Evolutionary conservation across 2,329 filamentous ascomycete genomes (phyloP).

Genomic region (Thelonectria rubi): DNA sequence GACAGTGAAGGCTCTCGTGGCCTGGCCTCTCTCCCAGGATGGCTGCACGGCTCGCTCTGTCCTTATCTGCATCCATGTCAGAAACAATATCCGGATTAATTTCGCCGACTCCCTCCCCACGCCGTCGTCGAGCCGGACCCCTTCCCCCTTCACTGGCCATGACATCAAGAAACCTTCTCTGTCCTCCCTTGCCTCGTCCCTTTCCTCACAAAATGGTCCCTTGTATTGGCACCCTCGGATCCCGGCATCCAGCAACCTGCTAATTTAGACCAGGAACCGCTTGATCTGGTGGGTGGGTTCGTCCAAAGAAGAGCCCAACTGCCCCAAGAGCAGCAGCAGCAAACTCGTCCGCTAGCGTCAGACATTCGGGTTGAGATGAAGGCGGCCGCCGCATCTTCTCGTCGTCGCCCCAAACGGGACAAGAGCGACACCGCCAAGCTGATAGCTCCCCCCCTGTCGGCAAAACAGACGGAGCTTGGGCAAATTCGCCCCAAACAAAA

Average conservation of each 20-base stretch:
- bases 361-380: neutral
- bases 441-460: neutral
- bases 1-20: too few species aligned
- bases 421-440: neutral
- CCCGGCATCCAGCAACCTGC: neutral
- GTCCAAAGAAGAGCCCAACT: too few species aligned
- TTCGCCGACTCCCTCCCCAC: too few species aligned
- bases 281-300: neutral
- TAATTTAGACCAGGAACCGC: neutral
- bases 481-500: too few species aligned
- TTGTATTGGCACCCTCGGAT: neutral
- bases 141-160: neutral
- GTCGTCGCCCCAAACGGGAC: neutral
- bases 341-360: neutral
- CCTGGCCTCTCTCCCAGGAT: too few species aligned
- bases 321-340: neutral
- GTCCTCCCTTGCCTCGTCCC: neutral
- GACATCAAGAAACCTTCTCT: neutral
- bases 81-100: neutral
- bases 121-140: too few species aligned
- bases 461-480: too few species aligned
- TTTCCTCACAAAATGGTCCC: neutral
- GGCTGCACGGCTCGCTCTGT: too few species aligned
- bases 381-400: neutral
- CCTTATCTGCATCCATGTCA: constrained; percentile 3